Percentiles rank a stretch among this genome's conserved stretches.
These are phyloP conservation scores for Saturnispora kantuleensis DNA, from an alignment of 805 yeast genomes.

Conservation along the genomic window DNA sequence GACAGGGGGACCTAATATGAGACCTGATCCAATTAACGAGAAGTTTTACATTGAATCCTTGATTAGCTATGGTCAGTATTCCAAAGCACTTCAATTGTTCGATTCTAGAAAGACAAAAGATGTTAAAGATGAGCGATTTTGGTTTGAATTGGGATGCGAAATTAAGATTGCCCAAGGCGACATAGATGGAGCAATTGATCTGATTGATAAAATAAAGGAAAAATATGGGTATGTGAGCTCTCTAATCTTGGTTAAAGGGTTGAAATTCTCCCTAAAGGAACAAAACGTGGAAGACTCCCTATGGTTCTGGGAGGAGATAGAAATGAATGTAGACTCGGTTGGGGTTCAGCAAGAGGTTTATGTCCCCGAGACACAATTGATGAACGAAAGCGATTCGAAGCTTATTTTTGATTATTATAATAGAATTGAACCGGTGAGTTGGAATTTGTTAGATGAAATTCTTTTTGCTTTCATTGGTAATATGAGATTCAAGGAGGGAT, in stretches of 20 bases:
- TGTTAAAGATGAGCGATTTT: slow-evolving; percentile 34
- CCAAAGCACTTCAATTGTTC: slow-evolving; percentile 31
- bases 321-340: slow-evolving; percentile 19
- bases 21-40: slow-evolving; percentile 40
- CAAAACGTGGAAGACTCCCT: slow-evolving; percentile 22
- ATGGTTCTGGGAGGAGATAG: slow-evolving; percentile 26
- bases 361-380: slow-evolving; percentile 16
- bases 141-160: slow-evolving; percentile 42
- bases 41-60: slow-evolving; percentile 39
- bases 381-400: slow-evolving; percentile 9
- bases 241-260: slow-evolving; percentile 24
- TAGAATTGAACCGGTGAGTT: slow-evolving; percentile 21
- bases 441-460: slow-evolving; percentile 19
- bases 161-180: slow-evolving; percentile 25
- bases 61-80: slow-evolving; percentile 24
- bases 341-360: slow-evolving; percentile 17
- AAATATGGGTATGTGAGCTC: slow-evolving; percentile 30
- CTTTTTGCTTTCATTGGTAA: slow-evolving; percentile 16
- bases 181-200: slow-evolving; percentile 28
- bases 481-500: slow-evolving; percentile 15
- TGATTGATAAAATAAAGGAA: slow-evolving; percentile 22
- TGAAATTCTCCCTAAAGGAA: slow-evolving; percentile 25
- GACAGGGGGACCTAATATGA: slow-evolving; percentile 28
- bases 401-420: slow-evolving; percentile 22
- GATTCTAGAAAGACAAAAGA: slow-evolving; percentile 28